phyloP scores from a whole-genome alignment of 495 filamentous ascomycete genomes.

The Tuber indicum region DNA sequence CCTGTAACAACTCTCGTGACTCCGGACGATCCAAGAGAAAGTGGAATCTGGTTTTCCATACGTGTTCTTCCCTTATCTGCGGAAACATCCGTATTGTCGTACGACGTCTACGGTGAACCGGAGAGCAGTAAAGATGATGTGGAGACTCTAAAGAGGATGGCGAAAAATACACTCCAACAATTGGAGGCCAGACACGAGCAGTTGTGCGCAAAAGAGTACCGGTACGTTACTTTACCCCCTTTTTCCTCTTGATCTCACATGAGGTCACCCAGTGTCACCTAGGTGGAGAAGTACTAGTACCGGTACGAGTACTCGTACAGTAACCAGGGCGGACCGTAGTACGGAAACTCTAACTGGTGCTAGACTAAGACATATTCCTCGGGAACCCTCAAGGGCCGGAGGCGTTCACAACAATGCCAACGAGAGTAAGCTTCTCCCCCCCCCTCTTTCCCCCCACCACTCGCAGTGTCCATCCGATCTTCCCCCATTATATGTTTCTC shows the following conservation, averaged over 20 bases:
- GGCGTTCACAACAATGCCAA: not conserved
- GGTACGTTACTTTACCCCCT: not conserved
- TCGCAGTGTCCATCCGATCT: not conserved
- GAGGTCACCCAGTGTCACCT: not conserved
- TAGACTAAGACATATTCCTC: not conserved
- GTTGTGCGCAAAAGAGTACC: not conserved
- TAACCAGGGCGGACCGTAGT: not conserved
- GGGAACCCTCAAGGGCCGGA: not conserved
- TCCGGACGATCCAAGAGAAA: not conserved
- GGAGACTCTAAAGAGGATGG: not conserved
- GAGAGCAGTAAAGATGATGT: not conserved
- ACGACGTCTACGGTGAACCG: constrained; percentile 19
- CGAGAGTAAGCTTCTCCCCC: not conserved
- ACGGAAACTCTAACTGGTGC: not conserved
- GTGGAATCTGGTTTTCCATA: constrained; percentile 12
- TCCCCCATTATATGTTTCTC: not conserved
- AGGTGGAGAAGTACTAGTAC: not conserved
- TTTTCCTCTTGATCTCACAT: not conserved
- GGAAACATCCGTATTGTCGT: constrained; percentile 10
- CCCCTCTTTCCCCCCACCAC: not conserved
- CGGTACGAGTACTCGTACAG: not conserved
- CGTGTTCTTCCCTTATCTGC: constrained; percentile 2
- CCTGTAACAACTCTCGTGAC: constrained; percentile 9
- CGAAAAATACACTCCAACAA: not conserved
- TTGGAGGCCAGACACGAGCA: not conserved